Evolutionary conservation across 2,329 filamentous ascomycete species (phyloP), one percentile per base, ranked within the genome.

Genomic region (Coccinonectria pachysandricola): DNA sequence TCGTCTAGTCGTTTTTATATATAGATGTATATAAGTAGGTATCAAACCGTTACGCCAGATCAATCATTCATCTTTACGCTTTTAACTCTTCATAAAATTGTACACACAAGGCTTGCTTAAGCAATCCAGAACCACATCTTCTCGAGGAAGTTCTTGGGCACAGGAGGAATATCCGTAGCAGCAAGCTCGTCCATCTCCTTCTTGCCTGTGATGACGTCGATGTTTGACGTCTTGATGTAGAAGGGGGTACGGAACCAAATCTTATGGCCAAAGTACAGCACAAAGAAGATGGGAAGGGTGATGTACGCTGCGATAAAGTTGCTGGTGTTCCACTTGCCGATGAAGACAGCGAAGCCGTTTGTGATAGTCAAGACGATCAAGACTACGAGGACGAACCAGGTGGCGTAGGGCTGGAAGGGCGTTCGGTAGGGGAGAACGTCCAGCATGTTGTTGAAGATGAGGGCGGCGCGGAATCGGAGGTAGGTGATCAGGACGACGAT

Each of bases 321-420:
- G 11, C 64, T 61, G 0, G 64, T 67, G 12, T 63, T 68, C 65
- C 75, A 88, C 12, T 73, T 61, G 0, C 72, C 68, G 49, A 78
- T 79, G 52, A 88, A 86, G 11, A 79, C 68, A 23, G 75, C 68
- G 50, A 86, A 87, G 2, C 80, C 82, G 46, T 85, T 85, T 45
- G 82, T 78, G 6, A 87, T 52, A 3, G 68, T 71, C 7, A 87
- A 59, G 12, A 83, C 53, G 2, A 50, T 51, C 32, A 85, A 65
- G 21, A 74, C 45, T 8, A 66, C 46, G 6, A 85, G 64, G 9
- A 67, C 64, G 27, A 69, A 52, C 41, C 65, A 83, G 0, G 78
- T 68, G 7, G 71, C 71, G 45, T 76, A 85, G 0, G 80, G 71
- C 46, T 75, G 71, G 4, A 65, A 43, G 0, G 54, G 53, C 1